Evolutionary conservation across 208 protist species (phyloP).

Genomic region (Acanthamoeba triangularis): DNA sequence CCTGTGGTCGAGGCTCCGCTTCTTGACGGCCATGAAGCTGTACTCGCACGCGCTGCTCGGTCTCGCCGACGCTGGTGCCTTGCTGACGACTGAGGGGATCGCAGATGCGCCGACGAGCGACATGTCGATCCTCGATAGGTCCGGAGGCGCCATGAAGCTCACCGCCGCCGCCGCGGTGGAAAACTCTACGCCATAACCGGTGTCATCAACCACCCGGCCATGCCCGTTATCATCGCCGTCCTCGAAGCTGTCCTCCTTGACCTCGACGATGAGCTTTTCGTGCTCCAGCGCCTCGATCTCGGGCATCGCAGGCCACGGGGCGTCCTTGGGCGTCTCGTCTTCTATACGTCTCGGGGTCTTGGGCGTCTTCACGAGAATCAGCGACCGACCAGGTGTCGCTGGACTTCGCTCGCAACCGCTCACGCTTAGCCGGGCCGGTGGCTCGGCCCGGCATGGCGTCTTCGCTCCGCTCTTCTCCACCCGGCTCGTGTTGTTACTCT

Average conservation of each 20-base stretch:
- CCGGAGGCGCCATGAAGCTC: background rate
- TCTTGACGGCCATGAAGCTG: slow-evolving; percentile 32
- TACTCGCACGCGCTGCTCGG: background rate
- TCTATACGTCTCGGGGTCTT: background rate
- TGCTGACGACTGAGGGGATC: background rate
- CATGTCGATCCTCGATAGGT: background rate
- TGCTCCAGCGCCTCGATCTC: slow-evolving; percentile 17
- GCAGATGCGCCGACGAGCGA: background rate
- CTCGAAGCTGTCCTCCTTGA: slow-evolving; percentile 52
- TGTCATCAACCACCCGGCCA: too few relatives aligned
- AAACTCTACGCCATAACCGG: too few relatives aligned
- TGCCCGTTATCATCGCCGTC: too few relatives aligned
- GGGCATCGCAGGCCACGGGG: slow-evolving; percentile 13
- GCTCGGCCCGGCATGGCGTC: background rate
- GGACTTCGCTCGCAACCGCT: background rate
- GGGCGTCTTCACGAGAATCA: background rate
- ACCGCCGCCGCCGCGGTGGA: too few relatives aligned
- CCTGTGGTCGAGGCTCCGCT: background rate
- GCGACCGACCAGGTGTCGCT: background rate
- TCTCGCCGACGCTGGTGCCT: background rate
- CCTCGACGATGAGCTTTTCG: slow-evolving; percentile 5
- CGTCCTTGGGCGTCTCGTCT: background rate
- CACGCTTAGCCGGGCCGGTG: background rate
- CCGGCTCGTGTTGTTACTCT: background rate
- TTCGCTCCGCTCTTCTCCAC: background rate